Evolutionary conservation across 768 basidiomycete species (phyloP).

Genomic region (Tylopilus subfusipes): DNA sequence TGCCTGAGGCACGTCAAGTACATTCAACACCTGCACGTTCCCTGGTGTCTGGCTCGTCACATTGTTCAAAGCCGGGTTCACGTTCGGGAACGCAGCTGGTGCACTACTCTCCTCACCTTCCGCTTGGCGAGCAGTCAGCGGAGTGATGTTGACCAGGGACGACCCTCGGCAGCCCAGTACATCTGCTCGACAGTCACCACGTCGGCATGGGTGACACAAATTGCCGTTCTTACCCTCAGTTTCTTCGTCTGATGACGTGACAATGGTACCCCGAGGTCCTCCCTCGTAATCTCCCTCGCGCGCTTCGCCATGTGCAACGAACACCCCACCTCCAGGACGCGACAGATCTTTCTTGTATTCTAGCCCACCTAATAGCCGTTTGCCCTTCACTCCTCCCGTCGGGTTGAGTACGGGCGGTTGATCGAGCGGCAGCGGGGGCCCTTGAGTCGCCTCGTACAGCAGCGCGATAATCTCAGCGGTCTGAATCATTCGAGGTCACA

Average conservation of each 20-base stretch:
- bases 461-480: conserved; percentile 91
- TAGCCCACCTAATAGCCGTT: conserved; percentile 48
- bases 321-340: conserved; percentile 85
- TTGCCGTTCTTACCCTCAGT: conserved; percentile 46
- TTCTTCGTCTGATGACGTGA: conserved; percentile 45
- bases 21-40: conserved; percentile 76
- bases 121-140: conserved; percentile 35
- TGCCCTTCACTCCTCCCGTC: conserved; percentile 64
- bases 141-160: conserved; percentile 56
- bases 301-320: conserved; percentile 57
- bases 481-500: conserved; percentile 36
- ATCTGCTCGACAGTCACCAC: conserved; percentile 11
- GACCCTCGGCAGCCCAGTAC: conserved; percentile 22
- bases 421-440: conserved; percentile 51
- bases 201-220: conserved; percentile 9
- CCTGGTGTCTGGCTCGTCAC: conserved; percentile 33
- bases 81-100: conserved; percentile 42
- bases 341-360: conserved; percentile 77
- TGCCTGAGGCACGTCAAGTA: conserved; percentile 59
- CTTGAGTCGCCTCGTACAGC: conserved; percentile 91
- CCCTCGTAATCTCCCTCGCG: conserved; percentile 47
- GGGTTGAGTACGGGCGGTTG: conserved; percentile 71
- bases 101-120: conserved; percentile 27
- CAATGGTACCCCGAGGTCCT: conserved; percentile 53
- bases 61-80: conserved; percentile 75